phyloP scores from a whole-genome alignment of 2,329 filamentous ascomycete genomes.

The Apiospora arundinis region DNA sequence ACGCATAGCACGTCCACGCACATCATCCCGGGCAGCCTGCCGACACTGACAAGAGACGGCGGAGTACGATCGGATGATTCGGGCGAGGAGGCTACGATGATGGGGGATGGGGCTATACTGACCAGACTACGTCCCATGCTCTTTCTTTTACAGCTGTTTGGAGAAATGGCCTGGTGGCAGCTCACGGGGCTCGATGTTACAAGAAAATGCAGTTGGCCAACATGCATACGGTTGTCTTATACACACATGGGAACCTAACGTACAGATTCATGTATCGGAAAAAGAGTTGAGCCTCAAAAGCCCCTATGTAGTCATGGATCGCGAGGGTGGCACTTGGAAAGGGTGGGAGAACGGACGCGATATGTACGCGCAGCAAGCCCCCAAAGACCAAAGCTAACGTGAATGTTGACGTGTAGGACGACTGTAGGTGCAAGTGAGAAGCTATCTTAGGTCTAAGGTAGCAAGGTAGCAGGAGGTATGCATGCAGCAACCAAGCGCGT shows the following conservation, averaged over 20 bases:
- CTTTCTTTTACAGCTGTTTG: not conserved
- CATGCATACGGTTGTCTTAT: not conserved
- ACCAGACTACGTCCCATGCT: not conserved
- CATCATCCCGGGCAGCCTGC: not conserved
- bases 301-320: not conserved
- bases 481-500: not conserved
- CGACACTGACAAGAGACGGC: conserved; percentile 2
- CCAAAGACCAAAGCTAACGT: not conserved
- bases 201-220: not conserved
- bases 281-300: conserved; percentile 1
- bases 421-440: not conserved
- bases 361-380: not conserved
- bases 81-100: not conserved
- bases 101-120: not conserved
- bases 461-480: not conserved
- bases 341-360: not conserved
- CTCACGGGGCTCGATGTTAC: not conserved
- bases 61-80: conserved; percentile 7
- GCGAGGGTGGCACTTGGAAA: not conserved
- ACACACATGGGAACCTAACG: not conserved
- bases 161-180: not conserved
- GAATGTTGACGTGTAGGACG: not conserved
- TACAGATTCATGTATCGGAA: not conserved
- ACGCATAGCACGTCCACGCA: not conserved
- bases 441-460: not conserved